phyloP scores from a whole-genome alignment of 208 protist species.

The Leptomonas seymouri region DNA sequence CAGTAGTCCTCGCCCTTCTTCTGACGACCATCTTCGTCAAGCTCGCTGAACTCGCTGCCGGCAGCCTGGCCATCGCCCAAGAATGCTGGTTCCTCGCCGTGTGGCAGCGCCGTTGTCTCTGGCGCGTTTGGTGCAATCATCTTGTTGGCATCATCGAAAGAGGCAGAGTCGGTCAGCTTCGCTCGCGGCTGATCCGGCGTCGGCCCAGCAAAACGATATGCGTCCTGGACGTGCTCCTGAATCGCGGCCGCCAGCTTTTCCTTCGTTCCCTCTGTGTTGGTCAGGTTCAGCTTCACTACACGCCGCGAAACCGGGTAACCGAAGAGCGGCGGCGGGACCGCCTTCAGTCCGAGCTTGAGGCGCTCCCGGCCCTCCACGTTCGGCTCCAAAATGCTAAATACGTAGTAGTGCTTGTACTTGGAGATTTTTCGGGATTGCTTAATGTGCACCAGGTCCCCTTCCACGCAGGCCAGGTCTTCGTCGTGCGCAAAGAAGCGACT shows the following conservation, averaged over 20 bases:
- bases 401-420: slow-evolving; percentile 95
- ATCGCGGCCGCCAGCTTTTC: slow-evolving; percentile 92
- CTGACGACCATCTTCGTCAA: slow-evolving; percentile 75
- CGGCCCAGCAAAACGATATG: slow-evolving; percentile 87
- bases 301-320: slow-evolving; percentile 90
- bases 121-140: slow-evolving; percentile 91
- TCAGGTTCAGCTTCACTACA: slow-evolving; percentile 93
- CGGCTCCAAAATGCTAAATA: slow-evolving; percentile 92
- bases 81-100: slow-evolving; percentile 37
- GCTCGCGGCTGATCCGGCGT: slow-evolving; percentile 84
- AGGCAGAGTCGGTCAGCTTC: slow-evolving; percentile 75
- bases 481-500: slow-evolving; percentile 93
- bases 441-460: slow-evolving; percentile 93
- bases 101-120: slow-evolving; percentile 45
- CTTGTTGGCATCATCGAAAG: slow-evolving; percentile 91
- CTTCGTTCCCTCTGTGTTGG: slow-evolving; percentile 81
- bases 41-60: slow-evolving; percentile 76
- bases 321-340: slow-evolving; percentile 88
- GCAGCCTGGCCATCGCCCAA: slow-evolving; percentile 40
- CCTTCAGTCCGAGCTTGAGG: slow-evolving; percentile 89
- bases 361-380: slow-evolving; percentile 92
- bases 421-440: slow-evolving; percentile 93
- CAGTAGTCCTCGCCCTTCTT: slow-evolving; percentile 94
- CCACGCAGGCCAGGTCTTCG: slow-evolving; percentile 93
- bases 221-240: slow-evolving; percentile 93